phyloP scores from a whole-genome alignment of 2,329 filamentous ascomycete genomes.

The Claviceps purpurea region DNA sequence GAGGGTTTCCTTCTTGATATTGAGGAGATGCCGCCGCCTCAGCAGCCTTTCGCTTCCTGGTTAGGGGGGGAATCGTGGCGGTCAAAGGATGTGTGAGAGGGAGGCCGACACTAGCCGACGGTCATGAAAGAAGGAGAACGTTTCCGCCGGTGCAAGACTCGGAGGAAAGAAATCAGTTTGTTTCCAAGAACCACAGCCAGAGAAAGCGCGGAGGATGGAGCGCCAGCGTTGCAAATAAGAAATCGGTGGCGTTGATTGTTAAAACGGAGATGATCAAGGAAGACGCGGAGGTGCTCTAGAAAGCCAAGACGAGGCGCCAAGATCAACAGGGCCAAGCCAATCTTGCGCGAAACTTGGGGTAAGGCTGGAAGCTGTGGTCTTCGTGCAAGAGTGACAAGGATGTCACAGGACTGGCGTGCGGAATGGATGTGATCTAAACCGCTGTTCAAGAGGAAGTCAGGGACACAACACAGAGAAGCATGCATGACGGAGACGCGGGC shows the following conservation, averaged over 20 bases:
- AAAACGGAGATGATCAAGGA: background rate
- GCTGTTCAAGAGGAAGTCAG: background rate
- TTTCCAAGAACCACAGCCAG: background rate
- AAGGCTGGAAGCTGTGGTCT: background rate
- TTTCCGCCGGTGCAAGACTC: background rate
- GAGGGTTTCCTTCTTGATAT: conserved; percentile 27
- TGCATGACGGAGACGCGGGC: background rate
- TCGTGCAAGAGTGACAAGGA: background rate
- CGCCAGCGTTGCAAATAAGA: too few relatives aligned
- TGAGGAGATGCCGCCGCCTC: conserved; percentile 45
- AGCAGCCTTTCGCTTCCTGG: conserved; percentile 51
- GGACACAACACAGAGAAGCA: background rate
- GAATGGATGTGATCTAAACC: background rate
- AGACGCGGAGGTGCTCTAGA: background rate
- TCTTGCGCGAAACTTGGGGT: background rate
- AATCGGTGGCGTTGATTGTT: too few relatives aligned
- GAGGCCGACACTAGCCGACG: background rate
- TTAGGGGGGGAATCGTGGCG: conserved; percentile 46
- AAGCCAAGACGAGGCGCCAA: background rate
- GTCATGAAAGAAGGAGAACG: background rate
- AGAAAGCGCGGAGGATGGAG: too few relatives aligned
- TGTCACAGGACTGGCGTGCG: conserved; percentile 1
- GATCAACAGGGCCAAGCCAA: background rate
- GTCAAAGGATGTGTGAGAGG: conserved; percentile 5
- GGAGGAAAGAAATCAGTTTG: background rate